Base-by-base conservation (phyloP, 1,284 basidiomycete species). In the Fomitopsis betulina region DNA sequence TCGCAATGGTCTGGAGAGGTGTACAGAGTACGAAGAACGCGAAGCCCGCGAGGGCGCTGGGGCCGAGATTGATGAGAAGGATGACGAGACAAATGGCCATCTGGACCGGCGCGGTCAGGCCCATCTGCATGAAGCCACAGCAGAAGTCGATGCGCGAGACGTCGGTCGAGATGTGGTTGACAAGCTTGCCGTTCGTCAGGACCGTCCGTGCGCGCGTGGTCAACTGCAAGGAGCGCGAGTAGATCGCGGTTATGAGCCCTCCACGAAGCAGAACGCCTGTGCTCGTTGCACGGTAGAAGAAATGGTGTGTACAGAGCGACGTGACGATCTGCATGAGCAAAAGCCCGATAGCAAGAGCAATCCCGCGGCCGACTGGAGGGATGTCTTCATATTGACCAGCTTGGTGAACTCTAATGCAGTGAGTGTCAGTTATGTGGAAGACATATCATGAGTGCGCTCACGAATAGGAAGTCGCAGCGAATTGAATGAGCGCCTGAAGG, bases 91-190 rank as follows among this genome's bases (percentile, higher is more conserved):
- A 94, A 57, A 90, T 85, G 43, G 75, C 69, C 75, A 91, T 80
- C 68, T 90, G 86, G 47, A 91, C 82, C 0, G 89, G 90, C 0
- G 88, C 83, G 2, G 89, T 79, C 84, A 92, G 93, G 19, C 83
- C 76, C 78, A 93, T 84, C 62, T 90, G 87, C 69, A 93, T 91
- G 77, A 89, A 95, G 3, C 89, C 90, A 52, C 85, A 83, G 62
- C 88, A 91, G 69, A 95, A 98, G 70, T 97, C 94, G 69, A 98
- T 93, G 38, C 95, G 83, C 17, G 87, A 90, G 33, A 94, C 86
- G 72, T 98, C 96, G 0, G 94, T 96, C 5, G 92, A 94, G 63
- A 98, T 96, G 73, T 96, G 93, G 68, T 94, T 96, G 61, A 96
- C 87, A 42, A 96, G 82, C 68, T 89, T 89, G 39, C 94, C 94